Base-by-base conservation (phyloP, 2,329 filamentous ascomycete species). In the Xylaria sp. region DNA sequence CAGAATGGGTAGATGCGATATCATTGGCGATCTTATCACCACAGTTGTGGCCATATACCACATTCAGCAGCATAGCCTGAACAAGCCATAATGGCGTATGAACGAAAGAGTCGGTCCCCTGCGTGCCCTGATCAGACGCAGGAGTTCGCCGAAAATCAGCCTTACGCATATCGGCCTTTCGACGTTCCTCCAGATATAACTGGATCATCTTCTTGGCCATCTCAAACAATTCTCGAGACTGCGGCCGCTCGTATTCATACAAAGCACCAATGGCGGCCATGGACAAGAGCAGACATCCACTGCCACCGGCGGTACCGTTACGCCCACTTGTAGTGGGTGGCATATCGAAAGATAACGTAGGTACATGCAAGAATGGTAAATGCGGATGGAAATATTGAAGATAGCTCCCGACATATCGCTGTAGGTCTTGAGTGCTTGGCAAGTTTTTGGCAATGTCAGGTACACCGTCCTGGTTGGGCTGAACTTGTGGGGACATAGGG, bases 171-270 rank as follows among this genome's bases (percentile, higher is more conserved):
- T 97, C 94, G 62, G 92, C 92, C 79, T 94, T 95, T 72, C 94
- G 90, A 67, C 94, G 89, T 79, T 97, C 94, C 79, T 98, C 95
- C 41, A 99, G 88, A 78, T 97, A 97, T 70, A 94, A 86, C 72
- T 95, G 91, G 67, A 98, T 97, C 91, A 97, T 94, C 82, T 94
- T 97, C 84, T 98, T 98, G 58, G 94, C 93, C 78, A 94, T 91
- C 74, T 97, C 93, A 76, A 98, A 98, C 8, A 99, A 82, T 56
- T 97, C 92, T 78, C 91, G 92, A 28, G 94, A 97, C 64, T 91
- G 88, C 33, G 86, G 85, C 67, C 91, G 89, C 68, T 98, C 94
- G 77, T 91, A 89, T 82, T 98, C 95, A 81, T 97, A 98, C 48
- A 98, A 84, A 43, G 83, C 83, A 62, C 83, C 83, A 66, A 88